phyloP scores from a whole-genome alignment of 1,284 basidiomycete genomes.

The Malassezia yamatoensis region DNA sequence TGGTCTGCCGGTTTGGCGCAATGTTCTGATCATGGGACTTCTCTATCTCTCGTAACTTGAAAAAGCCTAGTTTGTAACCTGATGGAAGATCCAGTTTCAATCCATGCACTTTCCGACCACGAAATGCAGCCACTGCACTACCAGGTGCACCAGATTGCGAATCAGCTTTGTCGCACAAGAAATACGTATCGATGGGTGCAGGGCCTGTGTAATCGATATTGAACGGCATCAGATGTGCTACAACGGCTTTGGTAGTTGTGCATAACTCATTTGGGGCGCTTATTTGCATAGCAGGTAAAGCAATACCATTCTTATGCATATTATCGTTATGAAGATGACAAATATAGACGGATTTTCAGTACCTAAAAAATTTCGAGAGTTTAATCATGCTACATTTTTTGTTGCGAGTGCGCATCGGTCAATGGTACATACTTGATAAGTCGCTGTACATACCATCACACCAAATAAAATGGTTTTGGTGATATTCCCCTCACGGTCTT shows the following conservation, averaged over 20 bases:
- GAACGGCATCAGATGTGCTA: constrained; percentile 17
- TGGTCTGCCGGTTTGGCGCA: neutral
- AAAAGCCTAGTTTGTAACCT: constrained; percentile 6
- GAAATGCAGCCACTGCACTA: constrained; percentile 7
- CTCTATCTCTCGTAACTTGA: neutral
- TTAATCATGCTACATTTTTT: too few species aligned
- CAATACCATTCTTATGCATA: too few species aligned
- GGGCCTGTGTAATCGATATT: constrained; percentile 13
- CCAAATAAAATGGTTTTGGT: constrained; percentile 63
- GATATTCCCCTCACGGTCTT: constrained; percentile 63
- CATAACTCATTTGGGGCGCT: neutral
- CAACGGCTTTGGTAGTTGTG: neutral
- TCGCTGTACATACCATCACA: constrained; percentile 52
- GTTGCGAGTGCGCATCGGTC: constrained; percentile 29
- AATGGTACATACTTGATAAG: constrained; percentile 30
- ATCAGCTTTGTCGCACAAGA: neutral
- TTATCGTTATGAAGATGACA: too few species aligned
- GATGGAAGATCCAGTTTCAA: neutral
- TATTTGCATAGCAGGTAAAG: too few species aligned
- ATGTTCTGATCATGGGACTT: too few species aligned
- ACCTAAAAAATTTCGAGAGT: too few species aligned
- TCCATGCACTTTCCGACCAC: constrained; percentile 10
- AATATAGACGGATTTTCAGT: too few species aligned
- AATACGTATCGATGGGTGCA: constrained; percentile 13
- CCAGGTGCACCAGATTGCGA: neutral